Conservation (phyloP, 306 rosid genomes). For the Medicago ruthenica region DNA sequence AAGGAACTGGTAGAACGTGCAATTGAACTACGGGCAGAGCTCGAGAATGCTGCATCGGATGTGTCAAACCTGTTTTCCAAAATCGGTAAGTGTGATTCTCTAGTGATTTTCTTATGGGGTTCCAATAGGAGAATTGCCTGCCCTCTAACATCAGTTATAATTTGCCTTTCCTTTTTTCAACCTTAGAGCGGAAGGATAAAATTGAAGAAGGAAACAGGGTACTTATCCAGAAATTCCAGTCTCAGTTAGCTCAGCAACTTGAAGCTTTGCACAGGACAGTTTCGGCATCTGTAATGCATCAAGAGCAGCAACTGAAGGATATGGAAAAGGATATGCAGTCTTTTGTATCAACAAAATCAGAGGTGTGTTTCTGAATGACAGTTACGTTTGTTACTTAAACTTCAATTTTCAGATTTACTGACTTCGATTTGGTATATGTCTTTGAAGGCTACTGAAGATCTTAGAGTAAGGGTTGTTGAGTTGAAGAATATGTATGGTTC, state of each 20-base stretch:
- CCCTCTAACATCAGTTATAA: constrained; percentile 20
- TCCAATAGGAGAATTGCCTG: constrained; percentile 23
- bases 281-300: constrained; percentile 87
- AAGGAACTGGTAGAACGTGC: constrained; percentile 86
- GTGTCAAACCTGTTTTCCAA: constrained; percentile 85
- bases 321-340: constrained; percentile 98
- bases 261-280: constrained; percentile 92
- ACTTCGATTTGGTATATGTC: constrained; percentile 38
- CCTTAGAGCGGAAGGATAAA: constrained; percentile 85
- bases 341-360: constrained; percentile 79
- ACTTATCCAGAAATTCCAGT: constrained; percentile 80
- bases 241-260: constrained; percentile 88
- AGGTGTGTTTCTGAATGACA: constrained; percentile 56
- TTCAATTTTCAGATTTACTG: constrained; percentile 31
- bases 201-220: constrained; percentile 80
- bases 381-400: constrained; percentile 24
- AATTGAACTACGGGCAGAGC: constrained; percentile 88
- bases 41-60: constrained; percentile 96
- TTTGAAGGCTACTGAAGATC: constrained; percentile 91
- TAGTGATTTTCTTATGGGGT: constrained; percentile 11
- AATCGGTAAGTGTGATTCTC: constrained; percentile 72
- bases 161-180: constrained; percentile 46
- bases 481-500: constrained; percentile 81
- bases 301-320: constrained; percentile 83
- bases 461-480: constrained; percentile 72